phyloP scores from a whole-genome alignment of 768 basidiomycete genomes.

The Termitomyces sp. region DNA sequence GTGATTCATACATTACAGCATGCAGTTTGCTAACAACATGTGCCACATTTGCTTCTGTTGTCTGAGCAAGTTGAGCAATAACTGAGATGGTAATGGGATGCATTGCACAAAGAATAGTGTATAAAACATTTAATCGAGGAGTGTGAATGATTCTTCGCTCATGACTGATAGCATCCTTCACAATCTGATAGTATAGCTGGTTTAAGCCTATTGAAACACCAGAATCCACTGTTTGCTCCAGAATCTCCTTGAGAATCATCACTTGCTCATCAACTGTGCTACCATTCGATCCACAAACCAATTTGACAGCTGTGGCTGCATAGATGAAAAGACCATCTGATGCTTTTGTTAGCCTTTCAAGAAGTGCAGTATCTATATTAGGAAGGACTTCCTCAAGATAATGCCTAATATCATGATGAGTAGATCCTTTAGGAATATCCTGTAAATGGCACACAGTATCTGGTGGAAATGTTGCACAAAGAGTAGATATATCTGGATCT shows the following conservation, averaged over 20 bases:
- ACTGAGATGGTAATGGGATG: neutral
- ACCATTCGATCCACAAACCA: neutral
- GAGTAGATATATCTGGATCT: neutral
- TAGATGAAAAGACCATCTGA: neutral
- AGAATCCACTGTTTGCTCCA: neutral
- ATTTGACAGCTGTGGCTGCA: neutral
- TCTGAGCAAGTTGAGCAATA: neutral
- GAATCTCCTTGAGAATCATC: neutral
- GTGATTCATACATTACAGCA: no score
- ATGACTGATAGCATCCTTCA: neutral
- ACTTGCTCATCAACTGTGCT: neutral
- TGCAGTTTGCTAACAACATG: no score
- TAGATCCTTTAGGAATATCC: neutral
- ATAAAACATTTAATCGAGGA: neutral
- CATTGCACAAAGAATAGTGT: conserved; percentile 1
- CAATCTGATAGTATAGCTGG: neutral
- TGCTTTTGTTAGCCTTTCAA: neutral
- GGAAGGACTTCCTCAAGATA: neutral
- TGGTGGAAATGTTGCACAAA: no score
- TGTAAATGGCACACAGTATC: no score
- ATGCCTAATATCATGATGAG: neutral
- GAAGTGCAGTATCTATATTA: neutral
- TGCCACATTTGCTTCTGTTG: neutral
- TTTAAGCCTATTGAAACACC: neutral
- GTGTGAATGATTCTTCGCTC: neutral